These are phyloP conservation scores for Lichtheimia corymbifera DNA, from an alignment of 371 early-diverging fungal genomes.

Conservation along the genomic window DNA sequence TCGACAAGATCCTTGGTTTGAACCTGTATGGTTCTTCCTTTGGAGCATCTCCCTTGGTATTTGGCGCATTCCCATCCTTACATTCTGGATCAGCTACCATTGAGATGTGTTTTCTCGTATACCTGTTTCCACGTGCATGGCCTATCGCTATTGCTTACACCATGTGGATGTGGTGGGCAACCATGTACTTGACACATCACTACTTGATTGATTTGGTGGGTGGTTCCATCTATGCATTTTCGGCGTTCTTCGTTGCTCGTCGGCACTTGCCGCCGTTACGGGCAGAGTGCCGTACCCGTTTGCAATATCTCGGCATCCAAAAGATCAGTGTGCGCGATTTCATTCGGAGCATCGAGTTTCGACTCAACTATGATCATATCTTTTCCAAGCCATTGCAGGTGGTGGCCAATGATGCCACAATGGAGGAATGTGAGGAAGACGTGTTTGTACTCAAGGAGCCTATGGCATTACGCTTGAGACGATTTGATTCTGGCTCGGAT, in stretches of 20 bases:
- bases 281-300: constrained; percentile 26
- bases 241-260: constrained; percentile 51
- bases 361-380: constrained; percentile 9
- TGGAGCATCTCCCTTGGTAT: constrained; percentile 70
- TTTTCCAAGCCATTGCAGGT: not conserved
- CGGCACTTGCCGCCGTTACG: constrained; percentile 31
- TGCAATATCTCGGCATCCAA: constrained; percentile 38
- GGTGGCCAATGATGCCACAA: constrained; percentile 2
- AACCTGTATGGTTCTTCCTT: constrained; percentile 69
- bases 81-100: constrained; percentile 76
- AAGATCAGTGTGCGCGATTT: constrained; percentile 23
- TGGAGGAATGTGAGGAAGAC: constrained; percentile 14
- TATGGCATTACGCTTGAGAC: constrained; percentile 15
- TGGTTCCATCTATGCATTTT: constrained; percentile 68
- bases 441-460: constrained; percentile 17
- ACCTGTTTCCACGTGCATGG: constrained; percentile 50
- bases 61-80: constrained; percentile 79
- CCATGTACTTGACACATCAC: constrained; percentile 78
- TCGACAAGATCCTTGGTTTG: constrained; percentile 67
- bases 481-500: constrained; percentile 9
- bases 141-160: constrained; percentile 59
- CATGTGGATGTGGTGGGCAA: constrained; percentile 80
- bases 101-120: constrained; percentile 61
- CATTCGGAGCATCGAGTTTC: constrained; percentile 31
- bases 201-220: constrained; percentile 75